Percentiles rank a stretch among this genome's conserved stretches.
These are phyloP conservation scores for Hawksworthiomyces lignivorus DNA, from an alignment of 2,329 filamentous ascomycete species.

Conservation along the genomic window DNA sequence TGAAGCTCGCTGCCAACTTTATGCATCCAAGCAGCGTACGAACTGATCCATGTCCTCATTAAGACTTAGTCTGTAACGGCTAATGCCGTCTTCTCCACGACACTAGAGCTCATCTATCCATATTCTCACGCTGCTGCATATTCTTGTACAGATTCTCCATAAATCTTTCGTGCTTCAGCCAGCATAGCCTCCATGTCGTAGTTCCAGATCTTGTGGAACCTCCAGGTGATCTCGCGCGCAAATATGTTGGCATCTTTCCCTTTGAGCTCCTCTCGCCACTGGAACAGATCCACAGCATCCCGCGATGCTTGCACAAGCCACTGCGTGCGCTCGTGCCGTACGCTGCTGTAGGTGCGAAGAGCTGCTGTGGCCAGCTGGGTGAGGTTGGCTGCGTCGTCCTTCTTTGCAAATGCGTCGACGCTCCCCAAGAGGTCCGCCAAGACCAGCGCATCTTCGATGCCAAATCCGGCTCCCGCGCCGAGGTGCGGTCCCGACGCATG, in stretches of 20 bases:
- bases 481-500: slow-evolving; percentile 48
- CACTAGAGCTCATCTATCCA: no score
- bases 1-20: no score
- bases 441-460: slow-evolving; percentile 45
- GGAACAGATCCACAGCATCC: slow-evolving; percentile 30
- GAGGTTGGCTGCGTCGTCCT: neutral
- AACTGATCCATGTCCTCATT: no score
- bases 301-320: slow-evolving; percentile 34
- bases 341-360: slow-evolving; percentile 29
- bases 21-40: no score
- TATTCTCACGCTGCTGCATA: no score
- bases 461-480: slow-evolving; percentile 48
- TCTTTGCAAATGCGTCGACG: neutral
- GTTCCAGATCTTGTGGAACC: slow-evolving; percentile 30
- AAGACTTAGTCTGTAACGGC: no score
- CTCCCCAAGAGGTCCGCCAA: slow-evolving; percentile 29
- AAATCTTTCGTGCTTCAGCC: slow-evolving; percentile 13
- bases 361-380: slow-evolving; percentile 18
- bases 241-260: slow-evolving; percentile 28
- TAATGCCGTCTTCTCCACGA: no score
- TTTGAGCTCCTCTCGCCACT: slow-evolving; percentile 24
- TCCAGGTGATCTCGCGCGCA: slow-evolving; percentile 27
- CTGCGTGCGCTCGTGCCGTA: slow-evolving; percentile 33
- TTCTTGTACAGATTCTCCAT: no score
- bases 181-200: slow-evolving; percentile 29